Evolutionary conservation across 306 rosid genomes (phyloP), one percentile per base, ranked within the genome.

Genomic region (Neltuma alba): DNA sequence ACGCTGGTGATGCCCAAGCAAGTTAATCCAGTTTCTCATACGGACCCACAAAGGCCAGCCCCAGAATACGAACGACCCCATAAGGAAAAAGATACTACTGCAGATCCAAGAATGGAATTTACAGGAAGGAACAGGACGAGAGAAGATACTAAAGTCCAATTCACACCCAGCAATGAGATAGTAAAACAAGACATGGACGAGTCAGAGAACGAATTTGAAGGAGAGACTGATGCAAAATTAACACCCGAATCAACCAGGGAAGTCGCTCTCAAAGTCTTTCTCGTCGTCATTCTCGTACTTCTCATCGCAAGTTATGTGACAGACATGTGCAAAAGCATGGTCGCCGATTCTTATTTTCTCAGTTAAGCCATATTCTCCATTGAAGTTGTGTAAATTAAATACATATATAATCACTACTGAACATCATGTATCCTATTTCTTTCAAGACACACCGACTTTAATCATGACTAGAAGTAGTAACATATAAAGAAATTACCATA

Each of bases 1-100:
- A 69, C 87, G 0, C 76, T 86, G 2, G 82, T 83, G 7, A 64
- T 86, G 80, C 89, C 89, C 5, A 86, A 75, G 74, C 70, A 64
- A 70, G 60, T 18, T 25, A 16, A 77, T 72, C 55, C 4, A 6
- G 23, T 63, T 38, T 31, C 27, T 28, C 36, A 73, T 30, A 55
- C 69, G 12, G 52, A 76, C 1, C 66, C 38, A 60, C 52, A 79
- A 4, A 38, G 2, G 37, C 2, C 42, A 30, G 64, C 65, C 40
- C 74, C 63, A 12, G 64, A 81, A 72, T 12, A 54, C 25, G 25
- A 50, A 50, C 23, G 6, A 20, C 42, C 34, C 21, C 41, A n/a
- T 47, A 40, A 28, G 9, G 55, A 72, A 4, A 14, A 38, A 23
- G 47, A 34, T 0, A 48, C 5, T 50, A 1, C 18, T 18, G 15